Conservation (phyloP, 23 red algal species). For the Gracilaria domingensis region DNA sequence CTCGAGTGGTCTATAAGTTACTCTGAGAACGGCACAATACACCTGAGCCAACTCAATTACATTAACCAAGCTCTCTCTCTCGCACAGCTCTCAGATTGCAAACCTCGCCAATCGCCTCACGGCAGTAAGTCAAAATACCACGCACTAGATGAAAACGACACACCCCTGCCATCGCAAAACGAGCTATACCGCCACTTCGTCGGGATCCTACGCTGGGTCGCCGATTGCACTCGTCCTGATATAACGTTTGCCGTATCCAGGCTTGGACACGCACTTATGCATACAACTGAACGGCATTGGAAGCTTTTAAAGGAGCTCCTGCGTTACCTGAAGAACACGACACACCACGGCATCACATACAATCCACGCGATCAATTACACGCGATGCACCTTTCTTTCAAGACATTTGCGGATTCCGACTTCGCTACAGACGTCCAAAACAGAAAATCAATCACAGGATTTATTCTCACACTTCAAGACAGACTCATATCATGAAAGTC, state of each 20-base stretch:
- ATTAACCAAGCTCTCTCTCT: neutral
- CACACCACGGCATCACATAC: neutral
- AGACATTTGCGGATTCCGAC: conserved; percentile 18
- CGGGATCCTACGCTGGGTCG: neutral
- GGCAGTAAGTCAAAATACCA: neutral
- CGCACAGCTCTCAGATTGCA: neutral
- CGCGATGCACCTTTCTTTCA: neutral
- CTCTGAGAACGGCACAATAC: conserved; percentile 3
- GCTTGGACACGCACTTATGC: neutral
- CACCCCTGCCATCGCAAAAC: neutral
- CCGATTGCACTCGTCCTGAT: conserved; percentile 1
- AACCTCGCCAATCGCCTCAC: neutral
- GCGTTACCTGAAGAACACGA: conserved; percentile 12
- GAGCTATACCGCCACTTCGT: neutral
- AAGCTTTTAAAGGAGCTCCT: neutral
- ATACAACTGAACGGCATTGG: neutral
- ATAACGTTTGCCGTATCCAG: neutral
- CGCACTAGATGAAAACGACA: neutral
- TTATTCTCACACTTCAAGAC: neutral
- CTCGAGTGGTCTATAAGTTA: neutral
- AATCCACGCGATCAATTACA: neutral
- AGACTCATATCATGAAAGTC: neutral
- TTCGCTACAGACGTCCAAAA: neutral
- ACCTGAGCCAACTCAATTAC: conserved; percentile 2
- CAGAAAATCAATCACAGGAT: conserved; percentile 5